phyloP scores from a whole-genome alignment of 192 early-diverging fungal species.

The Coemansia sp. region DNA sequence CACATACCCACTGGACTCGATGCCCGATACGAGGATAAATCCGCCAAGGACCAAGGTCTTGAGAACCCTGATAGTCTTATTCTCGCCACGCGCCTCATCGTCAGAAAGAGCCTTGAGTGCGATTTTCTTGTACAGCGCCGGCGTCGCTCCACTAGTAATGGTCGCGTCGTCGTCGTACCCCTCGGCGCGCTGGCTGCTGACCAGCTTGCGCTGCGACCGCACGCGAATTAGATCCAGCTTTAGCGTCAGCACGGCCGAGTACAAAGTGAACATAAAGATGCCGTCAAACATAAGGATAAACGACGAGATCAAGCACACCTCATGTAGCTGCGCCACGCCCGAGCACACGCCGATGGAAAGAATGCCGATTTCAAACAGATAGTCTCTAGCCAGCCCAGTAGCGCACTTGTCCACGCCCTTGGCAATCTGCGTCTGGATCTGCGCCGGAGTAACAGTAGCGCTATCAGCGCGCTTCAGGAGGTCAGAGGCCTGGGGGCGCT shows the following conservation, averaged over 20 bases:
- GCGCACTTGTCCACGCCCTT: conserved; percentile 68
- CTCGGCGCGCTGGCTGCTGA: conserved; percentile 13
- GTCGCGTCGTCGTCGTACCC: conserved; percentile 21
- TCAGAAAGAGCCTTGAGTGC: conserved; percentile 66
- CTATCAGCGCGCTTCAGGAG: conserved; percentile 6
- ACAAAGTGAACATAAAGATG: conserved; percentile 83
- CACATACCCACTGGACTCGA: conserved; percentile 52
- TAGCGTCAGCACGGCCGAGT: conserved; percentile 80
- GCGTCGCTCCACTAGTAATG: conserved; percentile 32
- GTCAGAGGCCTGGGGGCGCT: conserved; percentile 16
- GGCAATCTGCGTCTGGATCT: conserved; percentile 66
- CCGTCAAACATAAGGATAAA: conserved; percentile 84
- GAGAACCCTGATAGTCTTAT: conserved; percentile 52
- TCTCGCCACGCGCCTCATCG: conserved; percentile 55
- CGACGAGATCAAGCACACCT: conserved; percentile 81
- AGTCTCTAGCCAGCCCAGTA: conserved; percentile 70
- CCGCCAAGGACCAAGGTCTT: conserved; percentile 54
- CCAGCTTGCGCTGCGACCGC: conserved; percentile 47
- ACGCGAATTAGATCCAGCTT: conserved; percentile 78
- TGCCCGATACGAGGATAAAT: conserved; percentile 45
- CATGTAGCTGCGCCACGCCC: conserved; percentile 73
- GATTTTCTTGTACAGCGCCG: conserved; percentile 62
- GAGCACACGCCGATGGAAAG: conserved; percentile 77
- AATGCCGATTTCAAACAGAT: conserved; percentile 80
- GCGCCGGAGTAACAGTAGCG: conserved; percentile 42